Evolutionary conservation across 2,329 filamentous ascomycete species (phyloP).

Genomic region (Hypoxylon sp.): DNA sequence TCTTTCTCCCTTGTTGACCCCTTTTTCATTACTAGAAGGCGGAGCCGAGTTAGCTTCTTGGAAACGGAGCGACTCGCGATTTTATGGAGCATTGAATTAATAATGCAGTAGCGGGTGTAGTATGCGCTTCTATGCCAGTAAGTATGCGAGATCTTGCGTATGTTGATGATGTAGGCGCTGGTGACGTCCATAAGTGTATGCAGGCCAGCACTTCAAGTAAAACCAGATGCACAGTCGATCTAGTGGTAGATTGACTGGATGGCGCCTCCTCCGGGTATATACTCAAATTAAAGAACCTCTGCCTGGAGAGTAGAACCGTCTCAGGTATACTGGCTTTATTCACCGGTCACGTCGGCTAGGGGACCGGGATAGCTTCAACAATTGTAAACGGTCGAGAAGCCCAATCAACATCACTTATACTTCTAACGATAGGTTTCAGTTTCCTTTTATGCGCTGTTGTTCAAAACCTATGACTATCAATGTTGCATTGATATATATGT

Average conservation of each 20-base stretch:
- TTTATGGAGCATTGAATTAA: not conserved
- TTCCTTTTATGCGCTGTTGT: not conserved
- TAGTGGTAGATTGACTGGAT: not conserved
- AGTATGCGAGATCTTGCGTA: too few relatives aligned
- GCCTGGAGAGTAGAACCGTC: not conserved
- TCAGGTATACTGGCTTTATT: not conserved
- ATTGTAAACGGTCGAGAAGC: not conserved
- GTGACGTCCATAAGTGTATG: not conserved
- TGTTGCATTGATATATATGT: constrained; percentile 42
- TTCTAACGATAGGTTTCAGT: not conserved
- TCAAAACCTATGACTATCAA: not conserved
- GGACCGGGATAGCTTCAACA: not conserved
- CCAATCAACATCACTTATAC: not conserved
- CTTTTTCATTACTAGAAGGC: not conserved
- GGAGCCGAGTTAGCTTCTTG: not conserved
- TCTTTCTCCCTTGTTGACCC: not conserved
- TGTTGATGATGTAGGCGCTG: not conserved
- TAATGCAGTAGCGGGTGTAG: not conserved
- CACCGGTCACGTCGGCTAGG: not conserved
- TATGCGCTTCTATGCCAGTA: not conserved
- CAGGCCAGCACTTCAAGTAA: not conserved
- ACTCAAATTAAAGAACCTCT: too few relatives aligned
- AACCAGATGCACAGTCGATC: not conserved
- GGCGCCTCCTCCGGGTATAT: not conserved
- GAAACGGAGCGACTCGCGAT: not conserved